A percentile compares a stretch with the other conserved stretches of the same genome.
Evolutionary conservation across 169 alveolate genomes (phyloP).

Genomic region (Miamiensis avidus): DNA sequence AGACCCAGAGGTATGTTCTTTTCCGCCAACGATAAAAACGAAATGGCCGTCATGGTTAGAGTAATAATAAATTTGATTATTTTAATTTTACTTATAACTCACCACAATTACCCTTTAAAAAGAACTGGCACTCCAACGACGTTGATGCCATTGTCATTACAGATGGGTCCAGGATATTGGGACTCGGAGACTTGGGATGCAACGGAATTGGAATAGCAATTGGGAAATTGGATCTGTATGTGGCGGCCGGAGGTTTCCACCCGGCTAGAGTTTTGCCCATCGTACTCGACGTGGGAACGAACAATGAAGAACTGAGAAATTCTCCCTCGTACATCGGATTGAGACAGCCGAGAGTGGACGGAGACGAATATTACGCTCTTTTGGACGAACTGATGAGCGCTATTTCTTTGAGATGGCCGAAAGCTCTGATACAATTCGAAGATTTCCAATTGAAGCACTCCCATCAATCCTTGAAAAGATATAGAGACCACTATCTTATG

Average conservation of each 20-base stretch:
- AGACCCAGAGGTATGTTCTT: not conserved
- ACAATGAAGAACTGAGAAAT: conserved; percentile 31
- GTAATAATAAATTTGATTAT: not conserved
- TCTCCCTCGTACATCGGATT: conserved; percentile 50
- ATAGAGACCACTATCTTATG: conserved; percentile 48
- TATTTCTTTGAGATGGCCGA: conserved; percentile 60
- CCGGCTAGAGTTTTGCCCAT: conserved; percentile 56
- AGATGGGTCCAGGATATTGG: conserved; percentile 79
- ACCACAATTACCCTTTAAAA: too few species aligned
- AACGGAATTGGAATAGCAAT: conserved; percentile 82
- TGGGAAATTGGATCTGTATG: conserved; percentile 73
- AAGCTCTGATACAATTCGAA: conserved; percentile 60
- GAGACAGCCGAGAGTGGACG: conserved; percentile 40
- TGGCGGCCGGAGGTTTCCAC: conserved; percentile 61
- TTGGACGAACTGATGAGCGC: conserved; percentile 61
- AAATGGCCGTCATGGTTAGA: not conserved
- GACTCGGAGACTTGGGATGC: conserved; percentile 76
- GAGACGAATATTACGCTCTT: conserved; percentile 52
- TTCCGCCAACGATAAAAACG: not conserved
- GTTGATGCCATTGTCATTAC: conserved; percentile 73
- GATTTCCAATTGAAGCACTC: conserved; percentile 60
- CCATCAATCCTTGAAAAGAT: conserved; percentile 40
- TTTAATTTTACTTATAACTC: not conserved
- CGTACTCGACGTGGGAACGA: conserved; percentile 62
- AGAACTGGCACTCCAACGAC: conserved; percentile 19